These are phyloP conservation scores for Liriodendron chinense DNA, from an alignment of 164 flowering plant species.

Conservation along the genomic window DNA sequence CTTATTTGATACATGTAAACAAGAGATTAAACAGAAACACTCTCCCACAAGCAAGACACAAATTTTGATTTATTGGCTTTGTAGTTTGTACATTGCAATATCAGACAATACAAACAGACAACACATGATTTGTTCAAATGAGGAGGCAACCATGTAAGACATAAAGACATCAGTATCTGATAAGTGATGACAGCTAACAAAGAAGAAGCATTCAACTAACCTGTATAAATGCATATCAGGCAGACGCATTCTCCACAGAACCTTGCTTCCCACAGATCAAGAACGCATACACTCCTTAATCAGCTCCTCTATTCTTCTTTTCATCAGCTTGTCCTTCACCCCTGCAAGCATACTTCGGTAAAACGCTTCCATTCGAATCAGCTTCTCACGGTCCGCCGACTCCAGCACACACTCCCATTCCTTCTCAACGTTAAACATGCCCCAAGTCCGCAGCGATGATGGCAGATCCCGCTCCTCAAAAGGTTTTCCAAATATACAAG, in stretches of 20 bases:
- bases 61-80: neutral
- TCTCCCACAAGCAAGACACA: neutral
- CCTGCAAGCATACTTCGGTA: conserved; percentile 65
- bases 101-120: neutral
- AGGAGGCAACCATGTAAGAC: neutral
- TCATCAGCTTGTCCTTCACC: conserved; percentile 71
- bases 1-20: no score
- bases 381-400: conserved; percentile 51
- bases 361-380: conserved; percentile 61
- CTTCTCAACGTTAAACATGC: conserved; percentile 53
- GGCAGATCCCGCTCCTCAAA: conserved; percentile 67
- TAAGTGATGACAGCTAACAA: neutral
- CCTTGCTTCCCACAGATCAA: conserved; percentile 19
- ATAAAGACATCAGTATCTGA: neutral
- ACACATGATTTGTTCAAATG: neutral
- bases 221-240: neutral
- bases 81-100: neutral
- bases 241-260: neutral
- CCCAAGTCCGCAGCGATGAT: conserved; percentile 38
- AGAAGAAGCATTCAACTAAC: neutral
- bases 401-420: conserved; percentile 90
- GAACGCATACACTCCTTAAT: conserved; percentile 58
- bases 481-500: conserved; percentile 68
- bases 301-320: conserved; percentile 68
- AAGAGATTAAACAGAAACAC: neutral